Evolutionary conservation across 2,329 filamentous ascomycete genomes (phyloP).

Genomic region (Chrysoporthe deuterocubensis): DNA sequence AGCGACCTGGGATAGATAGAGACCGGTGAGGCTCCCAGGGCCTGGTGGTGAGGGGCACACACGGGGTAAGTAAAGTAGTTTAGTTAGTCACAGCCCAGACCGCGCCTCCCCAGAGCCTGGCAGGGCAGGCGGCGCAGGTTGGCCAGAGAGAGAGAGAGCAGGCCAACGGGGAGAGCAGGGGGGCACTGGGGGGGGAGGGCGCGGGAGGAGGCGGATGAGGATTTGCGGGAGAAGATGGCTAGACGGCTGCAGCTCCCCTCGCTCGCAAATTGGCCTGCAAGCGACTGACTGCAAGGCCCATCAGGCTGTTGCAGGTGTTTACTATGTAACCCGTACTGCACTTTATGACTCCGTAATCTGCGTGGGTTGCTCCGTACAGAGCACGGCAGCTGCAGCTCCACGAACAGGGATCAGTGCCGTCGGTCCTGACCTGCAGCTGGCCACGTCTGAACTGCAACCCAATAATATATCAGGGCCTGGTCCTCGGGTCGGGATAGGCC

Average conservation of each 20-base stretch:
- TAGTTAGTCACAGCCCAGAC: not conserved
- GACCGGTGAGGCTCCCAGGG: not conserved
- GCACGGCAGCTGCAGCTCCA: not conserved
- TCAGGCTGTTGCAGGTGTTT: not conserved
- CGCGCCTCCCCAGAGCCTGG: not conserved
- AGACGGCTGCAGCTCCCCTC: not conserved
- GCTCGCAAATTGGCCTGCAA: not conserved
- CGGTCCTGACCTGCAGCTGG: not conserved
- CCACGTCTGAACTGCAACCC: conserved; percentile 2
- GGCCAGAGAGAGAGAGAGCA: not conserved
- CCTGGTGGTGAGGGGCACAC: not conserved
- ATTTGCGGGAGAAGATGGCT: not conserved
- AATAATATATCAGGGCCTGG: not conserved
- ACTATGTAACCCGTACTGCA: not conserved
- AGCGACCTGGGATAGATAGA: not conserved
- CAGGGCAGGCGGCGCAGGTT: not conserved
- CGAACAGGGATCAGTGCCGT: not conserved
- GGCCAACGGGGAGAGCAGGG: not conserved
- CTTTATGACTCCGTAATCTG: not conserved
- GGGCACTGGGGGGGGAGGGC: not conserved
- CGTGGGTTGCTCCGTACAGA: not conserved
- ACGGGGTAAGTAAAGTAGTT: not conserved
- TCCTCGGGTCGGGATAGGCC: not conserved
- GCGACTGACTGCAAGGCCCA: not conserved
- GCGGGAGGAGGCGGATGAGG: not conserved